Conservation (phyloP, 2,329 filamentous ascomycete species). For the Coniella vitis region DNA sequence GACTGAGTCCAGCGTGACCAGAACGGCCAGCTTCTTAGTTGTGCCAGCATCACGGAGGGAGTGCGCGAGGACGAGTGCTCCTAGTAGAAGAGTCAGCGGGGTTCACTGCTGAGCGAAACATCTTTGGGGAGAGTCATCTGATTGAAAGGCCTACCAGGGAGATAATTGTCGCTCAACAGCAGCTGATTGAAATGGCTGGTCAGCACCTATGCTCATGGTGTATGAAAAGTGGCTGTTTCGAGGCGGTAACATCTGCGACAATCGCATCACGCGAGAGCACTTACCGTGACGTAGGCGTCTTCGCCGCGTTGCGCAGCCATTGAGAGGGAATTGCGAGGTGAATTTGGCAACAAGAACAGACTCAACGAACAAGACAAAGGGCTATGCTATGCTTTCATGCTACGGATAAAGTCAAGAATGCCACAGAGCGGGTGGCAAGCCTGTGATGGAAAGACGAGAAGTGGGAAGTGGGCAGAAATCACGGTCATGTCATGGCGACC, state of each 20-base stretch:
- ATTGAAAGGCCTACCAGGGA: constrained; percentile 77
- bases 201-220: constrained; percentile 17
- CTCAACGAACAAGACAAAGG: constrained; percentile 1
- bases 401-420: constrained; percentile 14
- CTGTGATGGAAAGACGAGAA: constrained; percentile 5
- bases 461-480: constrained; percentile 1
- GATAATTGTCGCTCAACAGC: constrained; percentile 83
- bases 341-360: constrained; percentile 6
- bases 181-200: constrained; percentile 50
- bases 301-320: constrained; percentile 36
- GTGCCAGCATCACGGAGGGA: constrained; percentile 88
- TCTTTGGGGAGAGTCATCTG: background rate
- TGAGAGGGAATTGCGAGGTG: constrained; percentile 13
- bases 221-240: background rate
- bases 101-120: background rate
- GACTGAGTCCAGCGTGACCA: constrained; percentile 76
- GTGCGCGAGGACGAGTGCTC: constrained; percentile 88
- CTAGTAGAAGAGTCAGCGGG: constrained; percentile 36
- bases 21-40: constrained; percentile 73
- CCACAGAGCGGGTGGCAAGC: constrained; percentile 7
- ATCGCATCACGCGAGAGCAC: constrained; percentile 23
- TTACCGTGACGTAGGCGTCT: constrained; percentile 52
- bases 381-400: constrained; percentile 15
- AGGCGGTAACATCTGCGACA: background rate
- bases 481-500: constrained; percentile 2